Base-by-base conservation (phyloP, 768 basidiomycete genomes). In the Candolleomyces eurysporus region DNA sequence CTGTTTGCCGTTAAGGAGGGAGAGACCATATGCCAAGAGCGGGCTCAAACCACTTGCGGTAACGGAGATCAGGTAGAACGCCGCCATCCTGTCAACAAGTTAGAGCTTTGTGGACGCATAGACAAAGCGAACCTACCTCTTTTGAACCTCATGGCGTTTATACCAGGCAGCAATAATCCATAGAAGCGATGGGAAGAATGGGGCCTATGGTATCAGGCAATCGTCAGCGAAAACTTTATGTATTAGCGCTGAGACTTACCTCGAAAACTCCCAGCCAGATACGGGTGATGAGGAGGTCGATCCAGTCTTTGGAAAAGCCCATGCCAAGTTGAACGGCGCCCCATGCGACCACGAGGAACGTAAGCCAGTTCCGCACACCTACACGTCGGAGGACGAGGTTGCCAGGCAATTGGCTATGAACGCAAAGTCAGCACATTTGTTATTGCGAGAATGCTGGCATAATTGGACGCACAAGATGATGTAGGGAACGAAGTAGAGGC, bases 81-180 rank as follows among this genome's bases (percentile, higher is more conserved):
- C 62, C 9, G 68, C 67, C 21, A 72, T 59, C n/a, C 70, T 72
- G 48, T 14, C 13, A 3, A 52, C 32, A 61, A 19, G 21, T 50
- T 19, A 13, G 53, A 55, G 42, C 19, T 26, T 31, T n/a, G n/a
- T n/a, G n/a, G n/a, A n/a, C n/a, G n/a, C n/a, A n/a, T n/a, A n/a
- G n/a, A n/a, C n/a, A n/a, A n/a, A n/a, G n/a, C n/a, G n/a, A 36
- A 58, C 54, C 22, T 48, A 72, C 70, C 72, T 62, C 57, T 70
- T 73, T 53, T 75, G 71, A 13, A 73, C 71, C 63, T 73, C 72
- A 54, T 72, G 69, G 7, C 72, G 69, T 17, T 64, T 70, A 57
- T 67, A 73, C 81, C 82, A 82, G 39, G 79, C 79, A 4, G 80
- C 76, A 46, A 82, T 77, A 56, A 83, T 72, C 65, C 77, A 82